A percentile compares a stretch with the other conserved stretches of the same genome.
Conservation (phyloP, 2,329 filamentous ascomycete species). For the Fusarium continuum region DNA sequence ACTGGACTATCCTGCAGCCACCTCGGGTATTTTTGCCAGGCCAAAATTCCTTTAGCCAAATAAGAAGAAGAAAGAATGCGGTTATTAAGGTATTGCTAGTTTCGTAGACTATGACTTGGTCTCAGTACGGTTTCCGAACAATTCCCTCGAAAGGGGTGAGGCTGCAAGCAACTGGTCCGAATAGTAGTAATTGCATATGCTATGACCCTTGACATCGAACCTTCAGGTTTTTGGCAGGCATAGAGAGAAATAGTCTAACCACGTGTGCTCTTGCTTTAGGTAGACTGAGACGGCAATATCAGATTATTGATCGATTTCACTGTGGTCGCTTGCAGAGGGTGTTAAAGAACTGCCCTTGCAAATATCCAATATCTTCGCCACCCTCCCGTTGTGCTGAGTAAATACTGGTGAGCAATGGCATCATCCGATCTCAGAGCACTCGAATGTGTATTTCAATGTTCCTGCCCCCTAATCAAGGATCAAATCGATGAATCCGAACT, state of each 20-base stretch:
- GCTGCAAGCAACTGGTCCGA: neutral
- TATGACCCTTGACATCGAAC: neutral
- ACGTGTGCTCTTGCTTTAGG: neutral
- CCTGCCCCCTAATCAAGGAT: neutral
- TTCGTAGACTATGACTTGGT: neutral
- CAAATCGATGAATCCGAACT: neutral
- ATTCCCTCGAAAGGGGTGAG: neutral
- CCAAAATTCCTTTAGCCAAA: too few relatives aligned
- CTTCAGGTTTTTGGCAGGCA: too few relatives aligned
- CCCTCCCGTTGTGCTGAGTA: slow-evolving; percentile 8
- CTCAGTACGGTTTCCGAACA: neutral
- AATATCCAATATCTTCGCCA: slow-evolving; percentile 2
- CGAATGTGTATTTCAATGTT: neutral
- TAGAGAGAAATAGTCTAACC: neutral
- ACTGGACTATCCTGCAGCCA: neutral
- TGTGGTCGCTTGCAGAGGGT: too few relatives aligned
- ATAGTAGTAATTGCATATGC: neutral
- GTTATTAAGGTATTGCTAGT: neutral
- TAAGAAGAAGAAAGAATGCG: neutral
- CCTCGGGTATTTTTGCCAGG: neutral
- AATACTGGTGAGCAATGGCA: neutral
- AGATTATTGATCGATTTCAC: neutral
- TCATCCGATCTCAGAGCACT: neutral
- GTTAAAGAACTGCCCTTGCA: neutral
- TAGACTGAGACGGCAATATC: neutral